phyloP scores from a whole-genome alignment of 768 basidiomycete species.

The Trametes meyenii region DNA sequence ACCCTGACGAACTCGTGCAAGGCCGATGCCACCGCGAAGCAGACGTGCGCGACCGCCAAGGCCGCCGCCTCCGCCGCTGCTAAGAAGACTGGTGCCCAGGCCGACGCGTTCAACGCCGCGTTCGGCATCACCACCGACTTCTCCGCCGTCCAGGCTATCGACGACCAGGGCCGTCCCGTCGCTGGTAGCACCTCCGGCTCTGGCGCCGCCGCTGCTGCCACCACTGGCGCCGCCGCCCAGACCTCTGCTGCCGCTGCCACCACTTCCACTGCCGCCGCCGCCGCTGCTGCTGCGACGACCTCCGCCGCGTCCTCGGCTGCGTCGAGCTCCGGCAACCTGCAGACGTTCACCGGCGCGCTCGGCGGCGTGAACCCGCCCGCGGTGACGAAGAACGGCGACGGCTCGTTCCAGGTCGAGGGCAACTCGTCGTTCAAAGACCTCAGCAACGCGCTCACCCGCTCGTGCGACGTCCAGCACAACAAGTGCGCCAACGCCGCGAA shows the following conservation, averaged over 20 bases:
- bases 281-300: conserved; percentile 12
- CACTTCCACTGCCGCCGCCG: background rate
- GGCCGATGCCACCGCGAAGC: conserved; percentile 55
- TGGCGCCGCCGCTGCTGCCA: conserved; percentile 24
- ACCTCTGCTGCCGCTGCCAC: conserved; percentile 17
- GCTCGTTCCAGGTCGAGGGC: conserved; percentile 52
- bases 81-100: conserved; percentile 49
- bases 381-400: conserved; percentile 44
- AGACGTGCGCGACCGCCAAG: conserved; percentile 48
- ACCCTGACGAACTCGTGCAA: conserved; percentile 54
- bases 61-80: conserved; percentile 31
- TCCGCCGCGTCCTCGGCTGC: conserved; percentile 22
- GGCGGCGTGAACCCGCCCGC: conserved; percentile 50
- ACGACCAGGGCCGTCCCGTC: conserved; percentile 46
- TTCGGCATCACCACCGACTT: conserved; percentile 61
- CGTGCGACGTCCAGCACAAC: conserved; percentile 63
- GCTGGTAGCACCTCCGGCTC: conserved; percentile 36
- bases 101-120: conserved; percentile 63
- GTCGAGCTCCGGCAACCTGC: conserved; percentile 42
- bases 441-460: conserved; percentile 49
- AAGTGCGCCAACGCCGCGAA: conserved; percentile 60
- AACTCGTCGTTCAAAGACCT: conserved; percentile 50
- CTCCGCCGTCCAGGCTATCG: conserved; percentile 43
- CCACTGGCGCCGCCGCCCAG: conserved; percentile 19
- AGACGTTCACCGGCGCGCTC: conserved; percentile 50